phyloP scores from a whole-genome alignment of 1,284 basidiomycete genomes.

The Rhodotorula mucilaginosa region DNA sequence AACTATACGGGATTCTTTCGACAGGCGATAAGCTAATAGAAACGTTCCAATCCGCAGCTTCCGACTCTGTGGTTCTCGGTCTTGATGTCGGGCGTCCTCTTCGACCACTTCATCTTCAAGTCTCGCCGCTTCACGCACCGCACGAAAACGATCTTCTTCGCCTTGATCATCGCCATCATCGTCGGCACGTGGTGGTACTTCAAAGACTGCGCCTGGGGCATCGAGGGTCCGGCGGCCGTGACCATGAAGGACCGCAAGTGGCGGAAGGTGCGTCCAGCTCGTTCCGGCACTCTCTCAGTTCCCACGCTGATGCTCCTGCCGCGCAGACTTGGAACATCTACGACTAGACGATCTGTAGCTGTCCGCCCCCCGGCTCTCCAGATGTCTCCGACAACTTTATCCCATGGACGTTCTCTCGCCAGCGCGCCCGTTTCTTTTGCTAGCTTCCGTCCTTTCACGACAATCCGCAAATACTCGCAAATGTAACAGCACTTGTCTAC shows the following conservation, averaged over 20 bases:
- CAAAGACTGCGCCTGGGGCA: conserved; percentile 77
- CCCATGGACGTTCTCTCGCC: not conserved
- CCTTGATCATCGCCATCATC: conserved; percentile 60
- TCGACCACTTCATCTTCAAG: conserved; percentile 88
- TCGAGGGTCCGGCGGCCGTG: conserved; percentile 28
- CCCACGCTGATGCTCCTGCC: not conserved
- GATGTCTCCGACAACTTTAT: no score
- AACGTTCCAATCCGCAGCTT: conserved; percentile 51
- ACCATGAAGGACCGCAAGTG: conserved; percentile 51
- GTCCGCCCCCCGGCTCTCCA: no score
- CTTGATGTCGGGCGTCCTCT: conserved; percentile 80
- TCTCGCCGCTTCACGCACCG: conserved; percentile 61
- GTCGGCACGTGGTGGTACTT: conserved; percentile 91
- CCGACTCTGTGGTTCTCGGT: conserved; percentile 96
- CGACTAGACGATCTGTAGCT: conserved; percentile 8
- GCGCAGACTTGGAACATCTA: conserved; percentile 38
- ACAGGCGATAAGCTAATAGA: not conserved
- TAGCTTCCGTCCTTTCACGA: not conserved
- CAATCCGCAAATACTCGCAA: not conserved
- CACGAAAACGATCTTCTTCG: conserved; percentile 73
- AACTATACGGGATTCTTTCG: not conserved
- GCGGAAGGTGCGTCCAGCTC: conserved; percentile 56
- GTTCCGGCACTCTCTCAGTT: no score
- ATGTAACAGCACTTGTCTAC: not conserved
- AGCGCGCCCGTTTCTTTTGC: not conserved